Conservation (phyloP, 768 basidiomycete genomes). For the Kwoniella pini region DNA sequence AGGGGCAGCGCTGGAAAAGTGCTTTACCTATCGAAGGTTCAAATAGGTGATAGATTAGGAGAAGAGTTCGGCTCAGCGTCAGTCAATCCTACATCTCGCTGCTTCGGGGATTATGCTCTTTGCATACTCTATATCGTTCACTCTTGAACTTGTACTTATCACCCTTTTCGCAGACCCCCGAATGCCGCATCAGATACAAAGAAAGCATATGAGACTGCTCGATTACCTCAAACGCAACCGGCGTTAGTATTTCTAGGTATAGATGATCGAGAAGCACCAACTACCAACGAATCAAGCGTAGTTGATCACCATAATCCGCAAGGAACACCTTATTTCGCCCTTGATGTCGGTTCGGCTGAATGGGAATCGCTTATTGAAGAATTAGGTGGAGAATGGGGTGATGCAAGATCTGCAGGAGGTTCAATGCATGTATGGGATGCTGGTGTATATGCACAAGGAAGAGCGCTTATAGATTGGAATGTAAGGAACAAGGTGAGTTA, state of each 20-base stretch:
- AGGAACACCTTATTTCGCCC: constrained; percentile 81
- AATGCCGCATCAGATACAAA: background rate
- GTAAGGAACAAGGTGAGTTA: constrained; percentile 72
- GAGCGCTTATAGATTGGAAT: constrained; percentile 92
- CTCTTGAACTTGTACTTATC: no score
- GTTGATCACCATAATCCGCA: constrained; percentile 67
- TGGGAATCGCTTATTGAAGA: constrained; percentile 43
- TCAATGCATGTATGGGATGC: constrained; percentile 67
- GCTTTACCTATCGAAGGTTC: constrained; percentile 69
- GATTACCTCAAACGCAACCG: constrained; percentile 32
- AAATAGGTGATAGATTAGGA: constrained; percentile 62
- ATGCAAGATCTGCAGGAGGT: constrained; percentile 48
- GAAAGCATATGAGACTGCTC: constrained; percentile 58
- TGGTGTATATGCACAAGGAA: constrained; percentile 72
- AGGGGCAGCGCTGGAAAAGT: constrained; percentile 63
- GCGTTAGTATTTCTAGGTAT: constrained; percentile 51
- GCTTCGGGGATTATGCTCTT: no score
- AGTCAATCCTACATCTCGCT: constrained; percentile 11
- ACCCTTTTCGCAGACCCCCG: background rate
- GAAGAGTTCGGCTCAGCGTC: constrained; percentile 31
- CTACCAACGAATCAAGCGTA: constrained; percentile 59
- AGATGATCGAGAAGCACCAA: constrained; percentile 42
- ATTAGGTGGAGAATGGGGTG: constrained; percentile 57
- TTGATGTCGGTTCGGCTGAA: constrained; percentile 64
- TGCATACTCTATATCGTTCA: no score